Percentiles rank a stretch among this genome's conserved stretches.
Conservation (phyloP, 768 basidiomycete species). For the Boletus tomentosulus region DNA sequence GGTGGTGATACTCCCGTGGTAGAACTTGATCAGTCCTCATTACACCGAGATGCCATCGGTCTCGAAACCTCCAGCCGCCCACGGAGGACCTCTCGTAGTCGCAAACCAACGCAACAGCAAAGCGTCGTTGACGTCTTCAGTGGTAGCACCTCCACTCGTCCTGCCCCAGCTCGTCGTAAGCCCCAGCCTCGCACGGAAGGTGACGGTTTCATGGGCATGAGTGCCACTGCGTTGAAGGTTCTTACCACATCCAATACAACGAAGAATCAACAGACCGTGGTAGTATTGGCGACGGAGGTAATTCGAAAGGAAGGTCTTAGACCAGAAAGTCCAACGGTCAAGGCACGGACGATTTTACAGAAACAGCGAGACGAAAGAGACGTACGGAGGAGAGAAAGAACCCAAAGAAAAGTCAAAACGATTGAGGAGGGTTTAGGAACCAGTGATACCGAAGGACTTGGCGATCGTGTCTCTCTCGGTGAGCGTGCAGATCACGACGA, state of each 20-base stretch:
- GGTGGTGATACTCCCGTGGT: slow-evolving; percentile 10
- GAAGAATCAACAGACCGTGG: slow-evolving; percentile 64
- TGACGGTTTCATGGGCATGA: slow-evolving; percentile 60
- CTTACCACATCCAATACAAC: slow-evolving; percentile 71
- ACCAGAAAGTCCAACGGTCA: slow-evolving; percentile 77
- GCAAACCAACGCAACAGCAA: slow-evolving; percentile 38
- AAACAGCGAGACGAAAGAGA: slow-evolving; percentile 62
- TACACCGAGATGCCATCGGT: slow-evolving; percentile 9
- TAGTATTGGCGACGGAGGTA: slow-evolving; percentile 64
- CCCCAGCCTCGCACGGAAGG: slow-evolving; percentile 32
- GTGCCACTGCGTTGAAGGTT: slow-evolving; percentile 59
- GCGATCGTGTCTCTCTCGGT: slow-evolving; percentile 1
- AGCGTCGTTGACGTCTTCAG: slow-evolving; percentile 39
- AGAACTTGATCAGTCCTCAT: slow-evolving; percentile 5
- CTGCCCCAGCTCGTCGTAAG: slow-evolving; percentile 44
- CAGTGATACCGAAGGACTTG: slow-evolving; percentile 30
- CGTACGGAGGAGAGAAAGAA: slow-evolving; percentile 51
- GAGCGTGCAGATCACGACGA: slow-evolving; percentile 20
- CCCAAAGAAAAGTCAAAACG: slow-evolving; percentile 53
- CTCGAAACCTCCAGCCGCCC: slow-evolving; percentile 12
- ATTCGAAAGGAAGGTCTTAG: slow-evolving; percentile 64
- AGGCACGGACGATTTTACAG: slow-evolving; percentile 64
- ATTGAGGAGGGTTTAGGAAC: slow-evolving; percentile 30
- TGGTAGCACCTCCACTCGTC: slow-evolving; percentile 22
- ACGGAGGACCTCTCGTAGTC: slow-evolving; percentile 51